phyloP scores from a whole-genome alignment of 495 filamentous ascomycete genomes.

The Neurospora tetraspora region DNA sequence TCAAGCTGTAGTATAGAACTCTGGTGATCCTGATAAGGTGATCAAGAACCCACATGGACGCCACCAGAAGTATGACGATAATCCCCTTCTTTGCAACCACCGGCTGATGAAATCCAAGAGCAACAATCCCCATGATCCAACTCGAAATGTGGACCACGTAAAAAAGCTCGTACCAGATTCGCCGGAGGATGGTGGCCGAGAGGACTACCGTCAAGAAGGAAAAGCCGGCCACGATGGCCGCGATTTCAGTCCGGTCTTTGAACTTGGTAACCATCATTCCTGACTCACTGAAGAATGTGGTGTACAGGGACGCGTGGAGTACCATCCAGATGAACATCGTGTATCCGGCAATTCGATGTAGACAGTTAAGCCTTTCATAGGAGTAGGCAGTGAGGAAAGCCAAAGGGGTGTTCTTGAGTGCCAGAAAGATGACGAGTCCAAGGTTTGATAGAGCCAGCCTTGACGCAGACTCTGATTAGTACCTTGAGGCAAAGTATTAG shows the following conservation, averaged over 20 bases:
- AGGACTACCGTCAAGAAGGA: slow-evolving; percentile 34
- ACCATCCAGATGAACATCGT: slow-evolving; percentile 36
- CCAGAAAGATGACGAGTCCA: slow-evolving; percentile 46
- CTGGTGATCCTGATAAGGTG: slow-evolving; percentile 39
- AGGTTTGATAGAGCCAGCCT: slow-evolving; percentile 48
- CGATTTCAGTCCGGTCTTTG: slow-evolving; percentile 18
- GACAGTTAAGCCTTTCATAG: slow-evolving; percentile 50
- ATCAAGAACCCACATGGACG: slow-evolving; percentile 41
- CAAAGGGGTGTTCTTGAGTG: slow-evolving; percentile 51
- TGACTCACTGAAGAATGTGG: slow-evolving; percentile 24
- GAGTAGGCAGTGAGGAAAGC: slow-evolving; percentile 47
- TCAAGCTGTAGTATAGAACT: slow-evolving; percentile 39
- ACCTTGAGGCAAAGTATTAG: slow-evolving; percentile 1
- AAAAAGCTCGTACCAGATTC: slow-evolving; percentile 47
- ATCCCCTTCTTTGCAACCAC: slow-evolving; percentile 28
- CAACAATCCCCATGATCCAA: slow-evolving; percentile 41
- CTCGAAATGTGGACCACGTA: slow-evolving; percentile 44
- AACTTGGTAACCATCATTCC: slow-evolving; percentile 15
- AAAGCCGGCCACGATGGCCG: slow-evolving; percentile 40
- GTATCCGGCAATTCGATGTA: slow-evolving; percentile 50
- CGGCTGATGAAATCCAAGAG: slow-evolving; percentile 45
- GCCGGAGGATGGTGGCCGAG: slow-evolving; percentile 34
- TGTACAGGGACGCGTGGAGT: slow-evolving; percentile 36
- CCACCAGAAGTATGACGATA: slow-evolving; percentile 36
- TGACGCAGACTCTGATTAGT: slow-evolving; percentile 1